Conservation (phyloP, 1,284 basidiomycete genomes). For the Cryptococcus sp. region DNA sequence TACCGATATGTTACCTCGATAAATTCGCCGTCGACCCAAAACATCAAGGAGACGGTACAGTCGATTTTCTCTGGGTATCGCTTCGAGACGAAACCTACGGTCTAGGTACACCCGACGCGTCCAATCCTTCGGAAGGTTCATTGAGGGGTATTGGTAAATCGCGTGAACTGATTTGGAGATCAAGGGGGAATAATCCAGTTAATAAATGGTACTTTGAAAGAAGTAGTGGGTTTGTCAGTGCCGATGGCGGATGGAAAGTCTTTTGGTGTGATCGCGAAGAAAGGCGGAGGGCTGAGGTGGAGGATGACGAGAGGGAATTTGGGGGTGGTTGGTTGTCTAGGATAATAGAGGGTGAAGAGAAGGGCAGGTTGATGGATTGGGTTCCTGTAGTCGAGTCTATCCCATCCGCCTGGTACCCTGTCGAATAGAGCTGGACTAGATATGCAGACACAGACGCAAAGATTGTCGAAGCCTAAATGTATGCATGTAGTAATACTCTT, state of each 20-base stretch:
- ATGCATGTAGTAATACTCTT: too few relatives aligned
- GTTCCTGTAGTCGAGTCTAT: conserved; percentile 67
- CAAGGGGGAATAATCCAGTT: conserved; percentile 85
- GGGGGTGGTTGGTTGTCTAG: conserved; percentile 56
- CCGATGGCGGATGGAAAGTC: conserved; percentile 70
- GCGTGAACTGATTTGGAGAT: conserved; percentile 94
- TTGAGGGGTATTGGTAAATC: conserved; percentile 82
- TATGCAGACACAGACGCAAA: too few relatives aligned
- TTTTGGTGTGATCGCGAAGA: conserved; percentile 98
- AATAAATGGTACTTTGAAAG: conserved; percentile 99
- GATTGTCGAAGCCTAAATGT: too few relatives aligned
- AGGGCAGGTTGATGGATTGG: conserved; percentile 71
- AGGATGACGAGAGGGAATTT: conserved; percentile 35
- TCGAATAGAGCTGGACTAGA: too few relatives aligned
- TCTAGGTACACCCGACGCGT: conserved; percentile 84
- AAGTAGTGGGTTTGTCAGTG: conserved; percentile 73
- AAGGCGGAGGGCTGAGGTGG: conserved; percentile 29
- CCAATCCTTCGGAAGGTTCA: conserved; percentile 88
- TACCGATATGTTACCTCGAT: conserved; percentile 82
- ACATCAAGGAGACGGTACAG: conserved; percentile 96
- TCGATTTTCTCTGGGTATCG: conserved; percentile 99
- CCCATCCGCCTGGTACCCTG: conserved; percentile 73
- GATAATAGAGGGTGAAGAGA: conserved; percentile 78
- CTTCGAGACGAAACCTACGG: conserved; percentile 98
- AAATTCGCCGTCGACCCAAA: conserved; percentile 95